Conservation (phyloP, 306 rosid species). For the Citrullus amarus region DNA sequence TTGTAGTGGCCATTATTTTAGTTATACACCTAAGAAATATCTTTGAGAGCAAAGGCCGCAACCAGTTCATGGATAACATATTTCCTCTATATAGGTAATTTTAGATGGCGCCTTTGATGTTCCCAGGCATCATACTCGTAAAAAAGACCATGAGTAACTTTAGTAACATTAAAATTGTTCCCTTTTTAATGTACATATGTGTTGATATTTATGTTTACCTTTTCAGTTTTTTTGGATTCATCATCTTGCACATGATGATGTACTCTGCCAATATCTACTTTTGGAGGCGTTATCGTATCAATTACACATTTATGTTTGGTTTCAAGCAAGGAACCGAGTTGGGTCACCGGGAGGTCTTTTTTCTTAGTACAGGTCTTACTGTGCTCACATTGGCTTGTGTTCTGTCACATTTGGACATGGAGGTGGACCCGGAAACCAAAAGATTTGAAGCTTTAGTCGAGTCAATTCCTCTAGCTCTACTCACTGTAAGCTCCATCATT, state of each 20-base stretch:
- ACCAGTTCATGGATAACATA: constrained; percentile 38
- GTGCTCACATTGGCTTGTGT: constrained; percentile 37
- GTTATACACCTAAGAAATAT: constrained; percentile 46
- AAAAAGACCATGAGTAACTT: not conserved
- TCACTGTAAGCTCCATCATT: constrained; percentile 28
- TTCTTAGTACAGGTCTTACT: constrained; percentile 35
- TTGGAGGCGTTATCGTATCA: constrained; percentile 66
- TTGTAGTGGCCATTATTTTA: constrained; percentile 31
- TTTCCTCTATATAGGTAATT: constrained; percentile 69
- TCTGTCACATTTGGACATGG: constrained; percentile 42
- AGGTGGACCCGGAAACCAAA: constrained; percentile 22
- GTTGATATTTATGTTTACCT: not conserved
- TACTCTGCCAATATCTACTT: constrained; percentile 38
- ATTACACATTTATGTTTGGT: constrained; percentile 66
- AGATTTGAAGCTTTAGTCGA: constrained; percentile 26
- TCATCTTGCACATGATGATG: constrained; percentile 43
- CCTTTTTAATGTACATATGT: not conserved
- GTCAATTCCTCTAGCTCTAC: constrained; percentile 46
- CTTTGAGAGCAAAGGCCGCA: constrained; percentile 17
- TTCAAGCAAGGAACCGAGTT: constrained; percentile 62
- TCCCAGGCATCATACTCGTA: not conserved
- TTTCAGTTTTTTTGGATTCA: constrained; percentile 63
- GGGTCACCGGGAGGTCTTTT: constrained; percentile 46
- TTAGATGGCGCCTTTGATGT: not conserved
- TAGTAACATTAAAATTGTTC: not conserved